Evolutionary conservation across 345 rosid genomes (phyloP), one percentile per base, ranked within the genome.

Genomic region (Passiflora organensis): DNA sequence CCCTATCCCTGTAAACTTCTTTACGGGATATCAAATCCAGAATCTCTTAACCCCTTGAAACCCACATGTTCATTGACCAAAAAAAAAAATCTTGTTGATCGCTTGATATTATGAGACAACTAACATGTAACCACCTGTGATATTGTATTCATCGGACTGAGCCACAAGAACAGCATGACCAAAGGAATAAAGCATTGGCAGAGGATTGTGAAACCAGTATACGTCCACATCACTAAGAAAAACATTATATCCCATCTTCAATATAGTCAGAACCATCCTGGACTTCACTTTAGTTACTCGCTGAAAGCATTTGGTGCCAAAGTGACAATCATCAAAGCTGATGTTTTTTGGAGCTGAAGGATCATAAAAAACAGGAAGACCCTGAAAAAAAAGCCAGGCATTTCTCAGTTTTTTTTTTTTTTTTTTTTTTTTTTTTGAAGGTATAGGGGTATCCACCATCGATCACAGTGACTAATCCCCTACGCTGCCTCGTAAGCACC

Each of bases 241-340:
- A 56, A 89, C 95, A 62, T 84, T 86, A 68, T 84, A 86, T n/a
- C 95, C 91, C 6, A 81, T 71, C 83, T 86, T 89, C 64, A 93
- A 67, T 66, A 89, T 82, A 79, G 72, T 80, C 67, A 83, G 58
- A 55, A 93, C 95, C 53, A 79, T 74, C 73, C 91, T 89, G 49
- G 99, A 93, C 71, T 93, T 93, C 48, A 78, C 95, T 76, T 93
- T 84, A 28, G 96, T 93, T 53, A 89, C 95, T 71, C 69, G 78
- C 80, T 84, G 95, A 60, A 89, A 93, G 81, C 96, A 93, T 63
- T 80, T 59, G 44, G 95, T 88, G 60, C 99, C 99, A 43, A 84
- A 93, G 70, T 93, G 94, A 64, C 99, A 89, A 48, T 86, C 90
- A 55, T 93, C 67, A 54, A 84, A 86, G 81, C 99, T 93, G 21